A percentile compares a stretch with the other conserved stretches of the same genome.
Conservation (phyloP, 1,284 basidiomycete species). For the Leccinum subfulvum region DNA sequence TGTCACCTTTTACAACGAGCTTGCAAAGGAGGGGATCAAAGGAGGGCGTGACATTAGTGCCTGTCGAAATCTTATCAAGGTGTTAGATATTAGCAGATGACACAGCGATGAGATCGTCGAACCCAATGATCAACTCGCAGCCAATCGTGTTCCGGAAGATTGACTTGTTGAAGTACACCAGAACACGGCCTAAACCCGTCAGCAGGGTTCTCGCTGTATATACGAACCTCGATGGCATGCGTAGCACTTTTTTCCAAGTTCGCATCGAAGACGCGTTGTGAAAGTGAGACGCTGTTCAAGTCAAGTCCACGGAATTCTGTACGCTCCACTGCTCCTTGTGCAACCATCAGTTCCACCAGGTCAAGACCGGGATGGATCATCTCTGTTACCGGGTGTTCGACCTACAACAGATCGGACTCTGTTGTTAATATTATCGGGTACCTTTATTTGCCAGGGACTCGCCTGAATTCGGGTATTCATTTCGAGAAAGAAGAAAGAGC, state of each 20-base stretch:
- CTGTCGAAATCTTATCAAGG: slow-evolving; percentile 45
- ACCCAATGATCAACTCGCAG: slow-evolving; percentile 60
- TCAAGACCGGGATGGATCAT: slow-evolving; percentile 56
- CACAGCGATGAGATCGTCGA: not conserved
- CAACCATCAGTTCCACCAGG: slow-evolving; percentile 66
- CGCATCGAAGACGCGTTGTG: slow-evolving; percentile 27
- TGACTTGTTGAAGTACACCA: slow-evolving; percentile 59
- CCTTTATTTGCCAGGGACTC: slow-evolving; percentile 7
- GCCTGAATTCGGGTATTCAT: slow-evolving; percentile 74
- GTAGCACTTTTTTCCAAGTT: slow-evolving; percentile 17
- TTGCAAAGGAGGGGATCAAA: slow-evolving; percentile 63
- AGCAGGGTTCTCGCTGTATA: slow-evolving; percentile 68
- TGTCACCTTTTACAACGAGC: slow-evolving; percentile 45
- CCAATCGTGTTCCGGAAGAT: slow-evolving; percentile 43
- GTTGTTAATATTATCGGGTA: not conserved
- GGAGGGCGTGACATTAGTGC: slow-evolving; percentile 50
- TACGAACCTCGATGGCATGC: slow-evolving; percentile 61
- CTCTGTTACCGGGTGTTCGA: slow-evolving; percentile 73
- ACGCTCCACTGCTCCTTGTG: slow-evolving; percentile 45
- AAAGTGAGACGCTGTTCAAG: slow-evolving; percentile 11
- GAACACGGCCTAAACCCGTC: slow-evolving; percentile 60
- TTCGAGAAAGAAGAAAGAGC: slow-evolving; percentile 69
- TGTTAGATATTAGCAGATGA: not conserved
- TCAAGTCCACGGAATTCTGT: slow-evolving; percentile 19
- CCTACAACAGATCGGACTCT: slow-evolving; percentile 33